A percentile compares a stretch with the other conserved stretches of the same genome.
These are phyloP conservation scores for Selaginella moellendorffii DNA, from an alignment of 75 land plant genomes.

Conservation along the genomic window DNA sequence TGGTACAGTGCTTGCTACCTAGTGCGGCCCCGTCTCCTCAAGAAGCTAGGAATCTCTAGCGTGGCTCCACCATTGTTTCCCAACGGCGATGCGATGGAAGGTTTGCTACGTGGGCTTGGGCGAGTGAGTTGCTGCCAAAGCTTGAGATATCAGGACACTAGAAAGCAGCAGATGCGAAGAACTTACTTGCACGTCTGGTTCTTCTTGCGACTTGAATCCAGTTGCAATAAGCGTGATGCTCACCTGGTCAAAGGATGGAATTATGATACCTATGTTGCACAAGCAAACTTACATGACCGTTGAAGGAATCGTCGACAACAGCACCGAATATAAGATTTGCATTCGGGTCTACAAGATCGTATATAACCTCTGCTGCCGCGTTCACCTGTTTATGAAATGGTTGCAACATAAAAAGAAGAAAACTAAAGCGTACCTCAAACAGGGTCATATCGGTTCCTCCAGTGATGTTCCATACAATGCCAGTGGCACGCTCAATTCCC, in stretches of 20 bases:
- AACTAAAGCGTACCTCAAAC: slow-evolving; percentile 50
- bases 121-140: slow-evolving; percentile 6
- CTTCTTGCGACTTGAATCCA: slow-evolving; percentile 85
- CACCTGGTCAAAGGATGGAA: slow-evolving; percentile 69
- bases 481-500: slow-evolving; percentile 95
- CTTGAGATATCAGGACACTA: too few relatives aligned
- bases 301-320: slow-evolving; percentile 72
- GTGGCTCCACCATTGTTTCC: too few relatives aligned
- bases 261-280: not conserved
- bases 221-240: slow-evolving; percentile 96
- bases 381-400: slow-evolving; percentile 46
- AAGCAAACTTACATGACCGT: slow-evolving; percentile 57
- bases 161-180: too few relatives aligned
- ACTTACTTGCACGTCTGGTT: slow-evolving; percentile 36
- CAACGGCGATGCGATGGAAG: slow-evolving; percentile 22
- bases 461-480: slow-evolving; percentile 98
- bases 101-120: slow-evolving; percentile 26
- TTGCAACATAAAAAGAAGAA: too few relatives aligned
- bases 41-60: slow-evolving; percentile 67
- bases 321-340: slow-evolving; percentile 97
- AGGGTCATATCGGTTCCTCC: slow-evolving; percentile 90
- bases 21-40: slow-evolving; percentile 56
- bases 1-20: too few relatives aligned
- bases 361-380: slow-evolving; percentile 97
- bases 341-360: slow-evolving; percentile 93